Base-by-base conservation (phyloP, 495 filamentous ascomycete genomes). In the Penicillium canescens region DNA sequence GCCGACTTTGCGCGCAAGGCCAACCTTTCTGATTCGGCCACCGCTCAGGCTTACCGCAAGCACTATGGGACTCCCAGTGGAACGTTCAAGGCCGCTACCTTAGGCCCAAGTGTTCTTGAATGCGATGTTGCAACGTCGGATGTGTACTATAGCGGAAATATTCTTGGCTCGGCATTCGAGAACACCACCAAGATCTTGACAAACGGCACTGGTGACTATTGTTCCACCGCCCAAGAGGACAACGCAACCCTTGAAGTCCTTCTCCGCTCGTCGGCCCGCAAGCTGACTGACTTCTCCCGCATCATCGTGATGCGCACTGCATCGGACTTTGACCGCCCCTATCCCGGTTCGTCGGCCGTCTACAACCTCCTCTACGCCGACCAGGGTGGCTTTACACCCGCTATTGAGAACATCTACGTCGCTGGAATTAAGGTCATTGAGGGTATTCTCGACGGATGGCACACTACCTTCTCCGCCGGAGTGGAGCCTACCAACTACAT, bases 271-370 rank as follows among this genome's bases (percentile, higher is more conserved):
- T 76, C 83, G 0, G 56, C 73, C 4, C 65, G 65, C 42, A 78
- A 77, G 4, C 67, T 83, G 3, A 80, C 85, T 3, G 87, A 92
- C 59, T 91, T 88, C 67, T 59, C 71, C 8, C 80, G 88, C 4
- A 80, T 87, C 51, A 86, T 91, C 55, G 67, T 89, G 52, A 89
- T 92, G 86, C 82, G 87, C 43, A 85, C 86, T 46, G 88, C 80
- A 3, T 83, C 82, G 23, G 81, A 91, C 67, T 90, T 92, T 61
- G 87, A 91, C 57, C 78, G 87, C 3, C 84, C 83, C 0, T 84
- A 84, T 52, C 78, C 82, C 14, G 82, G 79, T 3, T 63, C 81
- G 23, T 71, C 75, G 0, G 73, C 76, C 1, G 71, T 76, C 16
- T 65, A 80, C 13, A 83, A 90, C 54, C 72, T 90, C 16, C 70